Evolutionary conservation across 306 rosid species (phyloP), one percentile per base, ranked within the genome.

Genomic region (Crotalaria pallida): DNA sequence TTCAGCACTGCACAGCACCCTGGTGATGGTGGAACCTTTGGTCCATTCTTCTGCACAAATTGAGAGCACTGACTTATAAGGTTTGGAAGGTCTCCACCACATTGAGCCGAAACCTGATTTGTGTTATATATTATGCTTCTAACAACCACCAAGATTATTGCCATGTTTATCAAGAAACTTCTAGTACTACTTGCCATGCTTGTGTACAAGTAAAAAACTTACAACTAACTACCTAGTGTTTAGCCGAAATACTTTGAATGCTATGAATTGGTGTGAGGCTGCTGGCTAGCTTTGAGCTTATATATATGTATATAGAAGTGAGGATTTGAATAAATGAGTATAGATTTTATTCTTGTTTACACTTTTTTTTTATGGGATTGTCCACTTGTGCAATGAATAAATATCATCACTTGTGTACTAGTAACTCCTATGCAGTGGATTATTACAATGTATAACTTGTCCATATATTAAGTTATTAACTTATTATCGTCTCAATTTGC

Each of bases 31-130:
- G 6, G 67, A 29, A 55, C 7, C 1, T 0, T 1, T 1, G 90
- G 84, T 17, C 88, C 90, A 0, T 43, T 0, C 55, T 80, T 83
- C 10, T 47, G n/a, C 40, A 81, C 88, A 47, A 15, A 83, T 16
- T 45, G 3, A 7, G 59, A 7, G 10, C 85, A 83, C 23, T 77
- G 34, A 0, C 79, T 5, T 53, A 77, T 50, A 23, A 64, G 26
- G 1, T 24, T 63, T 1, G 65, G 11, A 24, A 77, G 1, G 10
- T 56, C 58, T 22, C 60, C 84, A 10, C 81, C 75, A 27, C 84
- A 81, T 29, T 82, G 77, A 13, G 18, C 84, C 15, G 72, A 63
- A 29, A 76, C 82, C 31, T 63, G 26, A 13, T 31, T 34, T 17
- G 63, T 73, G 84, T 65, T 72, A 18, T n/a, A 56, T 3, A 79